Base-by-base conservation (phyloP, 1,139 yeast genomes). In the Pneumocystis wakefieldiae region DNA sequence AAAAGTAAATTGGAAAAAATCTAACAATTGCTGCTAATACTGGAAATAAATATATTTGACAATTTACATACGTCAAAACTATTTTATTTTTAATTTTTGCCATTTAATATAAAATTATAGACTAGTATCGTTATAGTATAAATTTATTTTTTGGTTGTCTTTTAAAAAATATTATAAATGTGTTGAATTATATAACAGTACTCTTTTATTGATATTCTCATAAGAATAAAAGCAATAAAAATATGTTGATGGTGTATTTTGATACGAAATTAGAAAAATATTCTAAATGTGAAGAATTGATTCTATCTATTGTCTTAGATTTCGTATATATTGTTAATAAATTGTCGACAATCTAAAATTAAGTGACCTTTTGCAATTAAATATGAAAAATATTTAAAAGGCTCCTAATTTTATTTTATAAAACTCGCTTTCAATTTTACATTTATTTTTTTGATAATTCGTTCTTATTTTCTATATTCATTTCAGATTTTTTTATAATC, bases 1-100 rank as follows among this genome's bases (percentile, higher is more conserved):
- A 83, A 86, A 0, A 87, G 84, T 67, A 71, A 71, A 55, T 63
- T 76, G 4, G 53, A 57, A 35, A 42, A 24, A 66, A n/a, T 29
- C 10, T 74, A 3, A 70, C 72, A 59, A 71, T 72, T 41, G 75
- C 76, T 10, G 74, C 71, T 63, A 72, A 73, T 41, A 73, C 73
- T 62, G 78, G n/a, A 17, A 8, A 32, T 19, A 35, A 36, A 62
- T n/a, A 7, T 39, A 39, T n/a, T n/a, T 15, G 3, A 39, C 17
- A 39, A 17, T 39, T 39, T 39, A n/a, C 17, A 39, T 39, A 10
- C 14, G 7, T 7, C 7, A 1, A 39, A 41, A 41, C 8, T 17
- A 41, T 4, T 6, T 41, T 41, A 15, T 17, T 17, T 41, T 17
- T 17, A 17, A 41, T 7, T 17, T 41, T 17, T 41, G 19, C 5